A percentile compares a stretch with the other conserved stretches of the same genome.
phyloP scores from a whole-genome alignment of 805 yeast genomes.

The Pichia manshurica region DNA sequence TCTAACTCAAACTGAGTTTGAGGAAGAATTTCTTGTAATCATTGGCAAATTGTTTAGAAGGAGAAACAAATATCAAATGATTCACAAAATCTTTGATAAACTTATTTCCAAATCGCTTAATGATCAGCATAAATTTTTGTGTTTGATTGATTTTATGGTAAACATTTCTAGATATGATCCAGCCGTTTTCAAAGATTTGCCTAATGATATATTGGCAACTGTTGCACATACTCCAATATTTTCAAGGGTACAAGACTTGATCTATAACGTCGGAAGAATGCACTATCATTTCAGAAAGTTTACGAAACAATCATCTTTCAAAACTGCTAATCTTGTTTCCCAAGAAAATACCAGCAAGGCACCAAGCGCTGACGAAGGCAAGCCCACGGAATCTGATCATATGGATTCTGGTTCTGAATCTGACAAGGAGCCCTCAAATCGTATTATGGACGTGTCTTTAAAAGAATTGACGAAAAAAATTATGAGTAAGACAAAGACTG shows the following conservation, averaged over 20 bases:
- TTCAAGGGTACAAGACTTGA: conserved; percentile 10
- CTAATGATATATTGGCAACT: conserved; percentile 19
- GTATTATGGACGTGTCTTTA: conserved; percentile 12
- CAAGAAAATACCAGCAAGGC: neutral
- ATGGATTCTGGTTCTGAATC: conserved; percentile 4
- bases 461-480: conserved; percentile 17
- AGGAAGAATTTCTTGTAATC: conserved; percentile 18
- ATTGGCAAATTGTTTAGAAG: conserved; percentile 17
- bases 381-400: neutral
- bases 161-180: conserved; percentile 21
- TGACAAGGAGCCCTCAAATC: neutral
- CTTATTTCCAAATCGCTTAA: conserved; percentile 4
- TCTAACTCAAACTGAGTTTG: conserved; percentile 20
- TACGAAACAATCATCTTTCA: neutral
- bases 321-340: too few species aligned
- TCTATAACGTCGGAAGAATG: conserved; percentile 20
- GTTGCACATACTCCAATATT: conserved; percentile 11
- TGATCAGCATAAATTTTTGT: conserved; percentile 17
- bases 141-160: conserved; percentile 23
- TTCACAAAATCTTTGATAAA: conserved; percentile 16
- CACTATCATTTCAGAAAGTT: conserved; percentile 19
- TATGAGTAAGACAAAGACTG: conserved; percentile 8
- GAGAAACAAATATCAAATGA: conserved; percentile 12
- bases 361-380: too few species aligned
- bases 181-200: conserved; percentile 18